Percentiles rank a stretch among this genome's conserved stretches.
phyloP scores from a whole-genome alignment of 345 rosid genomes.

The Luvunga scandens region DNA sequence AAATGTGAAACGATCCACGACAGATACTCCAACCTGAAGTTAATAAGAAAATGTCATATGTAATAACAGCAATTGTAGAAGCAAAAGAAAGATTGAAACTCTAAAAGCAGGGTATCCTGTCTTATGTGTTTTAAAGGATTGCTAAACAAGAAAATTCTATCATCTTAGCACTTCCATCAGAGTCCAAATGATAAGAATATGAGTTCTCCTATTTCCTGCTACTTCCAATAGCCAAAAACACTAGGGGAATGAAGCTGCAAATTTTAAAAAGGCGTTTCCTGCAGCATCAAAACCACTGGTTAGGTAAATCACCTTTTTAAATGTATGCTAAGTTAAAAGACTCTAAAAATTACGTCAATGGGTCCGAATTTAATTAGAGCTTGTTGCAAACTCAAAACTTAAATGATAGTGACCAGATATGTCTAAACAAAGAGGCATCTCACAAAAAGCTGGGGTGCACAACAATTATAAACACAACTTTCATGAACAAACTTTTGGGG shows the following conservation, averaged over 20 bases:
- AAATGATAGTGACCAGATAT: neutral
- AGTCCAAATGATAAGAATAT: constrained; percentile 96
- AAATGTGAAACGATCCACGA: constrained; percentile 92
- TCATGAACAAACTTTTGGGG: neutral
- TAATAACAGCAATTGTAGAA: constrained; percentile 12
- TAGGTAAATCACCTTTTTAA: neutral
- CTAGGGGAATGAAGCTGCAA: constrained; percentile 92
- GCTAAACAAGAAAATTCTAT: constrained; percentile 4
- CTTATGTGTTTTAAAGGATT: constrained; percentile 4
- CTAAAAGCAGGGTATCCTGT: neutral
- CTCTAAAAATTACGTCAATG: neutral
- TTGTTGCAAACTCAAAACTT: neutral
- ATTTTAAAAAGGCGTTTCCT: constrained; percentile 10
- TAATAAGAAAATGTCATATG: constrained; percentile 5
- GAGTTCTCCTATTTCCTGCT: constrained; percentile 98
- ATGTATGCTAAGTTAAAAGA: neutral
- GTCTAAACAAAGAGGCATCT: neutral
- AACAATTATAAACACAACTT: neutral
- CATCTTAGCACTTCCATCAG: constrained; percentile 63
- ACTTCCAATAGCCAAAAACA: constrained; percentile 94
- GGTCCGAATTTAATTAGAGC: neutral
- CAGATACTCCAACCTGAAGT: constrained; percentile 89
- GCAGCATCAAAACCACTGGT: constrained; percentile 10
- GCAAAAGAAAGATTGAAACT: neutral
- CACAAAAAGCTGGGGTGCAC: neutral